A percentile compares a stretch with the other conserved stretches of the same genome.
Conservation (phyloP, 2,329 filamentous ascomycete genomes). For the Aspergillus sergii region DNA sequence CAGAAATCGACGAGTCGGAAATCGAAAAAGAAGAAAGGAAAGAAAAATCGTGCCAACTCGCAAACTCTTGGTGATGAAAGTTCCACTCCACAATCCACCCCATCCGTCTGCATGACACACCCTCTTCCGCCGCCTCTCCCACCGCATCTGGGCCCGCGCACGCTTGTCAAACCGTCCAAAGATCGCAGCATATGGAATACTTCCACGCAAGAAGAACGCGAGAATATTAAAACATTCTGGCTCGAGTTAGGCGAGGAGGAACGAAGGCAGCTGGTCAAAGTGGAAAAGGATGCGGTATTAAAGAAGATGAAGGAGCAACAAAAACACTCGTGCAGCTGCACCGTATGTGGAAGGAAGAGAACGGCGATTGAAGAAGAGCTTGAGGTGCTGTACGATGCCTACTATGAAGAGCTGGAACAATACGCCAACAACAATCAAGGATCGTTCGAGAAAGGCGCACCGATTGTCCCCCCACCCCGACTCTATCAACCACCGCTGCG, state of each 20-base stretch:
- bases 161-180: constrained; percentile 57
- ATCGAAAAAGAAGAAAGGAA: constrained; percentile 46
- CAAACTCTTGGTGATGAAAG: constrained; percentile 41
- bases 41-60: constrained; percentile 38
- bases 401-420: constrained; percentile 96
- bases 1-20: constrained; percentile 31
- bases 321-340: constrained; percentile 98
- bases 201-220: constrained; percentile 87
- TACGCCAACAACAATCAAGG: constrained; percentile 85
- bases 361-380: constrained; percentile 98
- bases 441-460: constrained; percentile 61
- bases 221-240: constrained; percentile 99
- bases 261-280: constrained; percentile 91
- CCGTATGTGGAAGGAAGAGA: constrained; percentile 92
- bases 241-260: constrained; percentile 91
- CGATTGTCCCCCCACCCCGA: constrained; percentile 69
- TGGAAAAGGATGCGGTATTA: constrained; percentile 96
- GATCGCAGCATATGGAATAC: constrained; percentile 95
- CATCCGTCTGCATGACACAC: constrained; percentile 47
- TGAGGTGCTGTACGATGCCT: constrained; percentile 95
- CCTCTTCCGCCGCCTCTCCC: constrained; percentile 48
- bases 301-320: constrained; percentile 99
- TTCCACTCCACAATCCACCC: constrained; percentile 42
- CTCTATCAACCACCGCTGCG: constrained; percentile 60
- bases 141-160: constrained; percentile 45